These are phyloP conservation scores for Setaria italica DNA, from an alignment of 202 grass and related monocot species.

Conservation along the genomic window DNA sequence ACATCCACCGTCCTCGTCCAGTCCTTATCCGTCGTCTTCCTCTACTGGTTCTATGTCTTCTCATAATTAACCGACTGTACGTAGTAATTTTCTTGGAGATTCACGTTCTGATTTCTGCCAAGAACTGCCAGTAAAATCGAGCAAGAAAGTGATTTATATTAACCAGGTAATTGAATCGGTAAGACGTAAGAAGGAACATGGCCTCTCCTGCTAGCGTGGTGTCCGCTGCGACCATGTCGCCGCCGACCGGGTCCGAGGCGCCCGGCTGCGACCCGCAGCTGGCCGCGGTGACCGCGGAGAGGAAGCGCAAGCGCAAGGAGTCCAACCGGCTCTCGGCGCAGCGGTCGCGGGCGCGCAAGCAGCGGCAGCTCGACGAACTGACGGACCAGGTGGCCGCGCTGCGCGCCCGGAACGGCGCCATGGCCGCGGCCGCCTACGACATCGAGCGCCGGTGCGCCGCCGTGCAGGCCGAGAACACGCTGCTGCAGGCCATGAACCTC, in stretches of 20 bases:
- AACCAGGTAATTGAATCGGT: slow-evolving; percentile 4
- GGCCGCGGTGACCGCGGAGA: slow-evolving; percentile 50
- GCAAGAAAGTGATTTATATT: slow-evolving; percentile 30
- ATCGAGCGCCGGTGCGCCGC: slow-evolving; percentile 30
- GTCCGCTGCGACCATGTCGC: slow-evolving; percentile 19
- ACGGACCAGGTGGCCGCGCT: slow-evolving; percentile 44
- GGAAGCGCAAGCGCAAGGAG: slow-evolving; percentile 71
- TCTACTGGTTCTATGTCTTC: slow-evolving; percentile 99
- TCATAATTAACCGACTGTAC: slow-evolving; percentile 55
- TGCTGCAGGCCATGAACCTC: slow-evolving; percentile 55
- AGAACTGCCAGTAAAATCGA: slow-evolving; percentile 31
- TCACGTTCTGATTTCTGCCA: neutral
- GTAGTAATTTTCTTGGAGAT: neutral
- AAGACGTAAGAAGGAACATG: slow-evolving; percentile 25
- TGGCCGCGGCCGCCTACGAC: slow-evolving; percentile 43
- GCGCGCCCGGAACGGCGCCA: slow-evolving; percentile 46
- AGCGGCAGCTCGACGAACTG: slow-evolving; percentile 58
- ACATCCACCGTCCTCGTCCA: slow-evolving; percentile 79
- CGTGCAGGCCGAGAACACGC: slow-evolving; percentile 66
- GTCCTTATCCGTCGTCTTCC: slow-evolving; percentile 95
- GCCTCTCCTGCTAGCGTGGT: slow-evolving; percentile 40
- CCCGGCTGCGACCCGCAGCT: neutral
- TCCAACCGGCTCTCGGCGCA: slow-evolving; percentile 80
- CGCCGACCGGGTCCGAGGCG: slow-evolving; percentile 31
- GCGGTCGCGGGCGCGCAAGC: slow-evolving; percentile 69